phyloP scores from a whole-genome alignment of 805 yeast species.

The Candida quercuum region DNA sequence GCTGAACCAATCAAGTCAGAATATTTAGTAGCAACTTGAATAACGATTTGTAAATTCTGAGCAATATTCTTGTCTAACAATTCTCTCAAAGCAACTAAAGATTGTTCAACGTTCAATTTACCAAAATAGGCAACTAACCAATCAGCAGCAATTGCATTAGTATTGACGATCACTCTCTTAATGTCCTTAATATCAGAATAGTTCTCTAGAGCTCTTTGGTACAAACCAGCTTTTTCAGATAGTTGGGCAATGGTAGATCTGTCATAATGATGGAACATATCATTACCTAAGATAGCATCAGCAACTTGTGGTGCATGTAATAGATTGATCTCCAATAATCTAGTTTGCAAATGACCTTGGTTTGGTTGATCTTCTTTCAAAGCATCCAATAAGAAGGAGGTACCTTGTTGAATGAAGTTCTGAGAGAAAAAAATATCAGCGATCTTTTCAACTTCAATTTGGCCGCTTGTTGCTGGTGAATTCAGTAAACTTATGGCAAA shows the following conservation, averaged over 20 bases:
- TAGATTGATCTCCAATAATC: constrained; percentile 86
- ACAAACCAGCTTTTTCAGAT: constrained; percentile 94
- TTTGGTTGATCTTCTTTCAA: constrained; percentile 89
- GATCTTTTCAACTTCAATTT: constrained; percentile 75
- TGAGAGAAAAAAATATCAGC: constrained; percentile 94
- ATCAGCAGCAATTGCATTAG: constrained; percentile 79
- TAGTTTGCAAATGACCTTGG: constrained; percentile 93
- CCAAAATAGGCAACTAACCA: constrained; percentile 94
- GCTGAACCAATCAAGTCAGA: constrained; percentile 89
- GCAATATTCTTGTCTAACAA: constrained; percentile 75
- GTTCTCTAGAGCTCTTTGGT: constrained; percentile 93
- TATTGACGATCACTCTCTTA: constrained; percentile 88
- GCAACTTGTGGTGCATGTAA: constrained; percentile 99
- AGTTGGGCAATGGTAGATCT: constrained; percentile 87
- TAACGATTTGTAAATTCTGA: constrained; percentile 86
- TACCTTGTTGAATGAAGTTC: constrained; percentile 94
- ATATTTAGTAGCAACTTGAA: constrained; percentile 95
- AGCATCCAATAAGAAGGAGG: constrained; percentile 94
- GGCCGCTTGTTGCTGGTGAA: constrained; percentile 50
- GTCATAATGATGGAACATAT: constrained; percentile 94
- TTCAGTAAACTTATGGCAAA: constrained; percentile 84
- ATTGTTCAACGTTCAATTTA: constrained; percentile 89
- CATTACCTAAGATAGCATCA: constrained; percentile 94
- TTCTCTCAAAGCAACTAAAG: constrained; percentile 80
- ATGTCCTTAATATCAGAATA: constrained; percentile 93